These are phyloP conservation scores for Sporothrix protearum DNA, from an alignment of 2,329 filamentous ascomycete genomes.

Conservation along the genomic window DNA sequence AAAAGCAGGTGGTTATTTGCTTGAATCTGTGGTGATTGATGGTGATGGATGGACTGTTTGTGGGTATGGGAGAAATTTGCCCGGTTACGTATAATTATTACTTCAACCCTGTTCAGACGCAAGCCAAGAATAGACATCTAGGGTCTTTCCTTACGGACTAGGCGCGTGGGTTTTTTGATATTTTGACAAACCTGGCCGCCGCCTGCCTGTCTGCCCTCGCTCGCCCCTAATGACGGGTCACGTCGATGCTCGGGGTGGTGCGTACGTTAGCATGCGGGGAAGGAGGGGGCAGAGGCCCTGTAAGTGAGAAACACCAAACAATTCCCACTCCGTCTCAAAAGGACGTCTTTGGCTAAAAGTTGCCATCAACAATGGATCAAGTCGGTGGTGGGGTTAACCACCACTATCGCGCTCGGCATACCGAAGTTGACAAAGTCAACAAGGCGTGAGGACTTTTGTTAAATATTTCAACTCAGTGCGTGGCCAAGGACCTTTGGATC, in stretches of 20 bases:
- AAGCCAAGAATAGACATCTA: too few relatives aligned
- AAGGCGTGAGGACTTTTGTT: too few relatives aligned
- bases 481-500: too few relatives aligned
- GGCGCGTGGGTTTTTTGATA: background rate
- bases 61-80: too few relatives aligned
- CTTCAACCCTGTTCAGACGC: too few relatives aligned
- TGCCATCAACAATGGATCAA: background rate
- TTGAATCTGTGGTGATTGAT: background rate
- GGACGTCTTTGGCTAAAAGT: background rate
- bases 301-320: background rate
- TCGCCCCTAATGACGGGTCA: background rate
- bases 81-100: too few relatives aligned
- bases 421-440: background rate
- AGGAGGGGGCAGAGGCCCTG: background rate
- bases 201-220: background rate
- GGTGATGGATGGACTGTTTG: too few relatives aligned
- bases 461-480: too few relatives aligned
- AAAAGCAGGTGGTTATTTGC: background rate
- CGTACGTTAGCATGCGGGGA: background rate
- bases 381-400: background rate
- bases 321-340: too few relatives aligned
- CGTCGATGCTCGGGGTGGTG: background rate
- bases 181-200: background rate
- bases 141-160: too few relatives aligned
- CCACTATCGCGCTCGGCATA: background rate